A percentile compares a stretch with the other conserved stretches of the same genome.
These are phyloP conservation scores for Zalerion maritima DNA, from an alignment of 495 filamentous ascomycete species.

Conservation along the genomic window DNA sequence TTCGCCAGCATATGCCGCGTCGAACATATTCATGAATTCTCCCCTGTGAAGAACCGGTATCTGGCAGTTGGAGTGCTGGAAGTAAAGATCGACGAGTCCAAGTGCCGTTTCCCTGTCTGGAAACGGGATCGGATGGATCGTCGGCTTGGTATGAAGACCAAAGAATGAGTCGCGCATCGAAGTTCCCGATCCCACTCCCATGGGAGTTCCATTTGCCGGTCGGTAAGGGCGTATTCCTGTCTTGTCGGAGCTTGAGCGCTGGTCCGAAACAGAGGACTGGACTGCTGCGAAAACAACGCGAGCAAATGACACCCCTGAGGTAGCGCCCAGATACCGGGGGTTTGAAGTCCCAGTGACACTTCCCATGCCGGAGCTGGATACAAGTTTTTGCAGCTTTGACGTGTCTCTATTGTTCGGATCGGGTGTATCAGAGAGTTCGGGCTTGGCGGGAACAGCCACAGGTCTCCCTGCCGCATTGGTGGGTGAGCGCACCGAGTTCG, in stretches of 20 bases:
- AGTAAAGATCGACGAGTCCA: constrained; percentile 68
- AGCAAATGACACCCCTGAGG: constrained; percentile 87
- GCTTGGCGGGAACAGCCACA: constrained; percentile 4
- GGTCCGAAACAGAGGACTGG: constrained; percentile 69
- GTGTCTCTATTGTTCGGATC: constrained; percentile 35
- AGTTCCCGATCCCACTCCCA: constrained; percentile 35
- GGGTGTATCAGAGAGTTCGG: constrained; percentile 3
- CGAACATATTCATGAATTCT: constrained; percentile 75
- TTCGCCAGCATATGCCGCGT: constrained; percentile 57
- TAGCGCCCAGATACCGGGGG: constrained; percentile 68
- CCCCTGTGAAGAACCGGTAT: constrained; percentile 79
- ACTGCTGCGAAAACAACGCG: constrained; percentile 89
- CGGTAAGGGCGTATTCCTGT: constrained; percentile 29
- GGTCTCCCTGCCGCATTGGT: constrained; percentile 16
- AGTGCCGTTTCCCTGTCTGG: constrained; percentile 59
- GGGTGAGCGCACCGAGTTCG: constrained; percentile 27
- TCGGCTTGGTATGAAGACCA: constrained; percentile 77
- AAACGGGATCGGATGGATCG: constrained; percentile 73
- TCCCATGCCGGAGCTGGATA: constrained; percentile 61
- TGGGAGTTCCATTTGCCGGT: constrained; percentile 16
- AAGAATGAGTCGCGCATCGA: constrained; percentile 93
- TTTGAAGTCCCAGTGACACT: constrained; percentile 64
- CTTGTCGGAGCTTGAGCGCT: constrained; percentile 39
- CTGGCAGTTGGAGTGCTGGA: constrained; percentile 91
- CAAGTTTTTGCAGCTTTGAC: constrained; percentile 55